Evolutionary conservation across 306 rosid genomes (phyloP).

Genomic region (Prunus kanzakura): DNA sequence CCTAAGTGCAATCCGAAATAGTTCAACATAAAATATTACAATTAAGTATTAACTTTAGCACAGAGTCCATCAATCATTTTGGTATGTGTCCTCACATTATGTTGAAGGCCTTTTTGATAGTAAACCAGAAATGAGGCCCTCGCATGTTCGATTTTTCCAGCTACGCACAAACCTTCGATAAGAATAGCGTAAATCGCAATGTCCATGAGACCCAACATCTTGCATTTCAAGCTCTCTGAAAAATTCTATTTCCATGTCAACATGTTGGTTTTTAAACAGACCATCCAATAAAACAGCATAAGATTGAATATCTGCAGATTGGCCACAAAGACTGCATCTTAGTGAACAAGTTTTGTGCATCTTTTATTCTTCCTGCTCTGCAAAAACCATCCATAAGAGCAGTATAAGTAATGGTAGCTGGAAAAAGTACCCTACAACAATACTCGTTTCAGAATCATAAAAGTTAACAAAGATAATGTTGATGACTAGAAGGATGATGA

Average conservation of each 20-base stretch:
- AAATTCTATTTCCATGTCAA: neutral
- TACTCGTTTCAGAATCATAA: no score
- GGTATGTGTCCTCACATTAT: no score
- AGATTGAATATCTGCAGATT: neutral
- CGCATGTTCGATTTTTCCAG: neutral
- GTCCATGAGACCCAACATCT: neutral
- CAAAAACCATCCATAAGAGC: conserved; percentile 10
- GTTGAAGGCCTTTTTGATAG: no score
- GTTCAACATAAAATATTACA: no score
- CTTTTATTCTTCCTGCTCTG: neutral
- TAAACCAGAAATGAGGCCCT: neutral
- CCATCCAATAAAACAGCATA: neutral
- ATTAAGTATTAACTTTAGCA: no score
- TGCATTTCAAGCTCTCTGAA: neutral
- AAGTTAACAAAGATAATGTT: no score
- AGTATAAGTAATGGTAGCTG: conserved; percentile 11
- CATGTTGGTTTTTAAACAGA: neutral
- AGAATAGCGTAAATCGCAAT: neutral
- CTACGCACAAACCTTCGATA: neutral
- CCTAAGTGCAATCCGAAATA: no score
- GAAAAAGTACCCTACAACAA: neutral
- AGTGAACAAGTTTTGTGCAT: conserved; percentile 26
- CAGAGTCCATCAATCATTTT: no score
- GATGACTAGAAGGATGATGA: no score
- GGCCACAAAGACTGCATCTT: neutral